Evolutionary conservation across 768 basidiomycete genomes (phyloP), one percentile per base, ranked within the genome.

Genomic region (Leccinum aurantiacum): DNA sequence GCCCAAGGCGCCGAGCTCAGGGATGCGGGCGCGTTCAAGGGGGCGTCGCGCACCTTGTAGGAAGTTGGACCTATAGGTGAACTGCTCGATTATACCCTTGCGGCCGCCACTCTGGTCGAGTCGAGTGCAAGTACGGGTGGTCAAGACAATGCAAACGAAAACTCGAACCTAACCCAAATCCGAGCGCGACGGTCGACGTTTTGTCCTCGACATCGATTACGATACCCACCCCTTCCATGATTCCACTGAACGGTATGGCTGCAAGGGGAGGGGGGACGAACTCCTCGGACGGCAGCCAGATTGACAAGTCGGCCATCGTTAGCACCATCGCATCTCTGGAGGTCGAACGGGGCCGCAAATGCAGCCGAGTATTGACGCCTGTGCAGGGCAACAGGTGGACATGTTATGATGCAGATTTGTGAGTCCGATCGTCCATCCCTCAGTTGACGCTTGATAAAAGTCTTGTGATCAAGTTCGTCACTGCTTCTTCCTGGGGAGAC

Each of bases 341-440:
- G 11, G 55, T 71, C 11, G 77, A 79, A 56, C 75, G 86, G 19
- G 86, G 86, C 3, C 76, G 86, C 47, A 35, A 2, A 35, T 35
- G 13, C 33, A 81, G 81, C 60, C 77, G 81, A 24, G 75, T 76
- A 9, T 75, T 80, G 63, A 85, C 84, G 15, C 83, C 86, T 10
- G 73, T 86, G 14, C 81, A 84, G 57, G 79, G 79, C 19, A 79
- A 83, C 65, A 78, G 76, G 1, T 69, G 60, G 5, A 7, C 49
- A 10, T 46, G 5, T 33, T 54, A 58, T 8, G 75, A 80, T 29
- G 68, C 74, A 13, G 77, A 84, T 65, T 79, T 82, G 86, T 86
- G 61, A 63, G 81, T 64, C 2, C 4, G 13, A 19, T 5, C 15
- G 4, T 11, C 17, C 17, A 35, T 51, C 41, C 2, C 24, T 60